Evolutionary conservation across 371 early-diverging fungal genomes (phyloP).

Genomic region (Dipsacomyces acuminosporus): DNA sequence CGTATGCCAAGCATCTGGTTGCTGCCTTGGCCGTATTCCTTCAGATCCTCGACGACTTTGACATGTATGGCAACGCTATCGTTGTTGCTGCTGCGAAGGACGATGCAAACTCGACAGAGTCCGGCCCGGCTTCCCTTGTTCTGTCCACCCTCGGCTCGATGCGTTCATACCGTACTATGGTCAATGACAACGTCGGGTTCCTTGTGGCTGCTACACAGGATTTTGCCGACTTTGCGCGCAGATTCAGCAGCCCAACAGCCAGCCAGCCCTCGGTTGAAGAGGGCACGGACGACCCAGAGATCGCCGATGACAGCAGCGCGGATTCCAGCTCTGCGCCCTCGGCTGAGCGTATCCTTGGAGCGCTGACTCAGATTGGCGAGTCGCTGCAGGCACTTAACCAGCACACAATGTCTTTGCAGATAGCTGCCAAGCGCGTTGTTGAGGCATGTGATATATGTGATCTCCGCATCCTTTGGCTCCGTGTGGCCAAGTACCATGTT

Average conservation of each 20-base stretch:
- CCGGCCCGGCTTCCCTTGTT: conserved; percentile 26
- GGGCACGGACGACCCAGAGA: conserved; percentile 27
- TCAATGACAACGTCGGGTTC: conserved; percentile 35
- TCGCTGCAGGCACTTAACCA: conserved; percentile 44
- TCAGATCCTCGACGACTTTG: conserved; percentile 43
- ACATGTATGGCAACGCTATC: conserved; percentile 31
- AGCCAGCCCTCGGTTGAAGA: conserved; percentile 1
- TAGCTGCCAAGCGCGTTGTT: conserved; percentile 45
- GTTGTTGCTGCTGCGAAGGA: conserved; percentile 22
- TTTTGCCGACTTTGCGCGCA: conserved; percentile 34
- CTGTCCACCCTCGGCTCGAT: conserved; percentile 20
- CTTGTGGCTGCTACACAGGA: conserved; percentile 45
- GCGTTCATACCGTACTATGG: conserved; percentile 23
- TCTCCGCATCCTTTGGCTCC: conserved; percentile 44
- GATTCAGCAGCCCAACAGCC: neutral
- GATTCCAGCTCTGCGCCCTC: neutral
- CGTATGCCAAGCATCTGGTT: conserved; percentile 42
- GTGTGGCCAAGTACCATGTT: conserved; percentile 28
- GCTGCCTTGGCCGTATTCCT: conserved; percentile 41
- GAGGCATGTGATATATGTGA: conserved; percentile 47
- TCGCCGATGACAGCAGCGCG: conserved; percentile 11
- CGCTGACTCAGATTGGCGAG: conserved; percentile 21
- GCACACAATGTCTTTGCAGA: conserved; percentile 41
- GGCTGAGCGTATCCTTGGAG: conserved; percentile 19
- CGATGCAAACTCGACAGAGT: conserved; percentile 20